phyloP scores from a whole-genome alignment of 129 eudicot genomes.

The Lactuca sativa region DNA sequence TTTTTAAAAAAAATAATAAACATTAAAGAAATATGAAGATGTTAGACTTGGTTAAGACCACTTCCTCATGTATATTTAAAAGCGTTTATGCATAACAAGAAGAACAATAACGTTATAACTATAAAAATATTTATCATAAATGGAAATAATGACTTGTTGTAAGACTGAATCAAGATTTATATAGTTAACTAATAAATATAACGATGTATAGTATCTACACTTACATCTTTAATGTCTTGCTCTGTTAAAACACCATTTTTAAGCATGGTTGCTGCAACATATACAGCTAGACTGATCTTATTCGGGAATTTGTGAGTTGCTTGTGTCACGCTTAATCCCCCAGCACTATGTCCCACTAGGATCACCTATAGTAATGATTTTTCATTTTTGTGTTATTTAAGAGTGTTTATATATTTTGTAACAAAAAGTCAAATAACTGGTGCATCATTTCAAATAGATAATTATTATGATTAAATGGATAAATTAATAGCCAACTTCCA shows the following conservation, averaged over 20 bases:
- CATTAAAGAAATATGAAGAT: background rate
- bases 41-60: background rate
- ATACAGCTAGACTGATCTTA: conserved; percentile 36
- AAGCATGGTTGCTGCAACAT: conserved; percentile 48
- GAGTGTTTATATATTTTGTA: background rate
- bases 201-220: background rate
- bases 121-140: too few relatives aligned
- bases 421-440: background rate
- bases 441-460: background rate
- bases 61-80: background rate
- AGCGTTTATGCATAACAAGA: background rate
- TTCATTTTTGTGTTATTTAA: background rate
- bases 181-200: background rate
- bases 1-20: too few relatives aligned
- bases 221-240: conserved; percentile 43
- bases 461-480: background rate
- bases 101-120: too few relatives aligned
- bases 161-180: too few relatives aligned
- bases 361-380: conserved; percentile 31
- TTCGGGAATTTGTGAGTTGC: conserved; percentile 35
- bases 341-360: conserved; percentile 51
- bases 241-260: conserved; percentile 35
- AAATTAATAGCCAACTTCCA: background rate
- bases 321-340: conserved; percentile 44
- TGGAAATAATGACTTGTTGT: too few relatives aligned